Percentiles rank a stretch among this genome's conserved stretches.
These are phyloP conservation scores for Erysimum cheiri DNA, from an alignment of 441 rosid genomes.

Conservation along the genomic window DNA sequence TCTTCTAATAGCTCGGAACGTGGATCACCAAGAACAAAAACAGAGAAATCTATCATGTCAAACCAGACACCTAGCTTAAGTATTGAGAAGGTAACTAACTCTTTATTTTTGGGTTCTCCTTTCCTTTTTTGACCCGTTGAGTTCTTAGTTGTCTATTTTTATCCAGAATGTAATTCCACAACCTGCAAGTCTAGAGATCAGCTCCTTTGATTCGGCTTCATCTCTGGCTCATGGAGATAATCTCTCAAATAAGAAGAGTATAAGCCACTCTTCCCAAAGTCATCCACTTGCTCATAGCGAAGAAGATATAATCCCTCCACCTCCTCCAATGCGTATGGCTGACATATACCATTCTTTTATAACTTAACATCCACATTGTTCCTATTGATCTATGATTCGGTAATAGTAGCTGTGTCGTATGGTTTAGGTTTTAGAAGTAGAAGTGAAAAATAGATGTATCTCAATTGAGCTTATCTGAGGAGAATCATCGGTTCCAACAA, in stretches of 20 bases:
- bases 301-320: conserved; percentile 59
- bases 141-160: conserved; percentile 9
- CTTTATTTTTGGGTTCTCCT: conserved; percentile 3
- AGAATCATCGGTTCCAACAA: neutral
- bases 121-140: conserved; percentile 6
- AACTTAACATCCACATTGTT: conserved; percentile 10
- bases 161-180: conserved; percentile 49
- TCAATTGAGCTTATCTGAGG: neutral
- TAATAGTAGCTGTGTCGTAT: conserved; percentile 10
- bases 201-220: conserved; percentile 40
- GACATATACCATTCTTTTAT: conserved; percentile 14
- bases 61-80: conserved; percentile 52
- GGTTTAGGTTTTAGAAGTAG: neutral
- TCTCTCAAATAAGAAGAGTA: conserved; percentile 34
- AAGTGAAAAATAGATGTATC: neutral
- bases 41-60: conserved; percentile 44
- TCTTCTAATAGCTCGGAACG: conserved; percentile 46
- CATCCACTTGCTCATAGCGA: conserved; percentile 40
- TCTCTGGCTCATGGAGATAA: conserved; percentile 44
- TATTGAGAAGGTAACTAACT: conserved; percentile 63
- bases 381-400: neutral
- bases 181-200: conserved; percentile 44
- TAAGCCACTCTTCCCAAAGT: conserved; percentile 38
- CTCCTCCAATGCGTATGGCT: conserved; percentile 67
- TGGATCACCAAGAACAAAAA: conserved; percentile 49